Conservation (phyloP, 2,329 filamentous ascomycete genomes). For the Pseudogymnoascus sp. region DNA sequence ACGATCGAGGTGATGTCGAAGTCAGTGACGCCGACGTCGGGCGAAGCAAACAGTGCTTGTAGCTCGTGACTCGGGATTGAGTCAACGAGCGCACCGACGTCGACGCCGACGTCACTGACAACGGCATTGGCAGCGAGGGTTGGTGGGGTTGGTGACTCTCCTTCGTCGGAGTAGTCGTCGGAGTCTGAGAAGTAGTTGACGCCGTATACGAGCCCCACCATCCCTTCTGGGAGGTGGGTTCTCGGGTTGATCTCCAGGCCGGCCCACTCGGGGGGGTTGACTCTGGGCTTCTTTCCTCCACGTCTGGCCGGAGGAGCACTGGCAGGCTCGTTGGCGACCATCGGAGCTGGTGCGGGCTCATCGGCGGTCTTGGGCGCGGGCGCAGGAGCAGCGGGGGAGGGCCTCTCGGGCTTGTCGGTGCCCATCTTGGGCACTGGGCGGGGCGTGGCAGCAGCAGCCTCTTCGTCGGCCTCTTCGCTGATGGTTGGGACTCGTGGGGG, state of each 20-base stretch:
- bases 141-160: not conserved
- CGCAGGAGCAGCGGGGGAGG: not conserved
- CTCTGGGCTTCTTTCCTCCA: not conserved
- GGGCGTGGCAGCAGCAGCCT: not conserved
- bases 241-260: not conserved
- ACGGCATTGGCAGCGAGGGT: not conserved
- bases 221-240: not conserved
- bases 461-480: not conserved
- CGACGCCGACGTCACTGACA: not conserved
- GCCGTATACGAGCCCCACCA: not conserved
- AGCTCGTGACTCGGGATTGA: constrained; percentile 9
- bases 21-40: constrained; percentile 31
- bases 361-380: not conserved
- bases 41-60: constrained; percentile 41
- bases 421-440: not conserved
- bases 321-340: not conserved
- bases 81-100: constrained; percentile 2
- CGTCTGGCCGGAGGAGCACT: not conserved
- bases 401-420: not conserved
- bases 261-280: not conserved
- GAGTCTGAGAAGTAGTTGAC: constrained; percentile 1
- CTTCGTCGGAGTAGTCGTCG: not conserved
- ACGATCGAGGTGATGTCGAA: constrained; percentile 16
- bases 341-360: not conserved
- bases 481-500: not conserved